phyloP scores from a whole-genome alignment of 257 asterid genomes.

The Solanum arcanum region DNA sequence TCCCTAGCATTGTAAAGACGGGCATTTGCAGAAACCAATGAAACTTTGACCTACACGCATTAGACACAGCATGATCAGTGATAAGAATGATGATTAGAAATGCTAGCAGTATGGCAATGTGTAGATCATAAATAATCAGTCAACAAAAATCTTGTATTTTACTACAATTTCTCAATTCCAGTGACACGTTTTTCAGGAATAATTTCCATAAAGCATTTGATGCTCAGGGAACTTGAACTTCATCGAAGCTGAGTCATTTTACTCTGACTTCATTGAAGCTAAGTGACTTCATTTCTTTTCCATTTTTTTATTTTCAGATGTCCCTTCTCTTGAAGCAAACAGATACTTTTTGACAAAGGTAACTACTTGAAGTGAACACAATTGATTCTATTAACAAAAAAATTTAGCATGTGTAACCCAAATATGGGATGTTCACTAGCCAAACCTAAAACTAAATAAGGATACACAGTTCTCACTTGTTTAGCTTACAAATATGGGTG shows the following conservation, averaged over 20 bases:
- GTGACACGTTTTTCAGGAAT: neutral
- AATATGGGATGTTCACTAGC: neutral
- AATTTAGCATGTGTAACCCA: neutral
- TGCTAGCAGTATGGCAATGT: neutral
- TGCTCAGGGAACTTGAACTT: neutral
- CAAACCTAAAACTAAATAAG: neutral
- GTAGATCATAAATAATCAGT: neutral
- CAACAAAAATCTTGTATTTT: neutral
- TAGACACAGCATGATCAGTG: conserved; percentile 6
- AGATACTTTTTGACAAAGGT: neutral
- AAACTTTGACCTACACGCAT: conserved; percentile 47
- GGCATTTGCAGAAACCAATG: conserved; percentile 50
- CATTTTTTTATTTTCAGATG: neutral
- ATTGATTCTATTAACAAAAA: neutral
- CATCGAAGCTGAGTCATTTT: neutral
- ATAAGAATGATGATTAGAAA: neutral
- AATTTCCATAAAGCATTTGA: neutral
- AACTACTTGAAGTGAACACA: neutral
- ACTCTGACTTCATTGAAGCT: neutral
- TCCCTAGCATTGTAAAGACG: conserved; percentile 75
- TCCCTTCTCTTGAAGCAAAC: neutral
- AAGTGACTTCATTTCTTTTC: neutral
- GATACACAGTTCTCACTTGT: neutral
- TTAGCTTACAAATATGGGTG: neutral
- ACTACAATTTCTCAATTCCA: neutral